Base-by-base conservation (phyloP, 257 asterid genomes). In the Rhazya stricta region DNA sequence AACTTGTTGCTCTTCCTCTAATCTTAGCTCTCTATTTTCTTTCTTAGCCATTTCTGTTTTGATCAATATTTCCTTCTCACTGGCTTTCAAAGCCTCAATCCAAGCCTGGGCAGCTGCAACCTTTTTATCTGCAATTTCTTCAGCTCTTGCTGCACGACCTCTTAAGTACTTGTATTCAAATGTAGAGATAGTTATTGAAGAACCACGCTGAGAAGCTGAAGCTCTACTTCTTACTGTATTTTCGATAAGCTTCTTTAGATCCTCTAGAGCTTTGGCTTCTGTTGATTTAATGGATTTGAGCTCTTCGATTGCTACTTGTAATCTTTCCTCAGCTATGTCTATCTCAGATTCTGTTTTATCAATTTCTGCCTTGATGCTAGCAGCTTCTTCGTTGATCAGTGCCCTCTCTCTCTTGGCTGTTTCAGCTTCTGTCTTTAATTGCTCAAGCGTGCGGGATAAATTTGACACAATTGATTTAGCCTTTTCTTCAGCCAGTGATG, bases 61-160 rank as follows among this genome's bases (percentile, higher is more conserved):
- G 77, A 86, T 81, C 57, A 84, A 81, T 23, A 86, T 88, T 76
- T 90, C 97, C 78, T 80, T 90, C 78, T 92, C 96, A 51, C 91
- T 89, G 62, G 93, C 96, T 83, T 89, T 89, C 37, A 92, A 80
- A 57, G 99, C 93, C 78, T 89, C 96, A 9, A 86, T 72, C 99
- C 99, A 94, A 39, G 99, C 97, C 83, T 85, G 84, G 68, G 92
- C 95, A 37, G 99, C 99, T 51, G 82, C 93, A 48, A 94, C 92
- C 58, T 92, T 94, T 83, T 87, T 89, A 77, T 90, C 92, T 9
- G 97, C 99, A 36, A 94, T 78, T 76, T 85, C 94, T 77, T 82
- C 84, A 29, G 97, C 97, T 67, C 75, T 86, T 56, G 83, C 85
- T 37, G 97, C 97, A 32, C 85, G 89, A 41, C 89, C 95, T 37